Evolutionary conservation across 2,329 filamentous ascomycete species (phyloP).

Genomic region (Botrytis aclada): DNA sequence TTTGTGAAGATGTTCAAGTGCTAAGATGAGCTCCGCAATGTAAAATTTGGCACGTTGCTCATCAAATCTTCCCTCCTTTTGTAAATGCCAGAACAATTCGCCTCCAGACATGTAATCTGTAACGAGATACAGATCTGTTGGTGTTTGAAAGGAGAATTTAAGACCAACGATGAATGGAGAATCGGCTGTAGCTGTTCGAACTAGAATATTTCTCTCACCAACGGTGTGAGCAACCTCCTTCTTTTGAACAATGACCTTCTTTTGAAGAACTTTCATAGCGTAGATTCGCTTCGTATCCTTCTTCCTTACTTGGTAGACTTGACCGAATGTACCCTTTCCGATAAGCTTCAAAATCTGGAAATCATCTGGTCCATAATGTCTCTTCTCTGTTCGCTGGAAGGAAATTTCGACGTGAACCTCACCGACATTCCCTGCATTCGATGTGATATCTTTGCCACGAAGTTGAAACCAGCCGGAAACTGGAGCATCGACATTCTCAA

Average conservation of each 20-base stretch:
- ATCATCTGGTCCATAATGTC: constrained; percentile 88
- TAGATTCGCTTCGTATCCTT: constrained; percentile 95
- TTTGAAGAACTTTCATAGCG: constrained; percentile 98
- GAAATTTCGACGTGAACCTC: constrained; percentile 85
- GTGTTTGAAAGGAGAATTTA: constrained; percentile 98
- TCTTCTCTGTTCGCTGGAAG: constrained; percentile 85
- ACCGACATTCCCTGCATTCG: constrained; percentile 69
- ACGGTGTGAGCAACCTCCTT: constrained; percentile 98
- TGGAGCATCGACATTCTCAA: constrained; percentile 63
- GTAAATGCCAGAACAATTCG: constrained; percentile 97
- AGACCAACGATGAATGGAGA: constrained; percentile 97
- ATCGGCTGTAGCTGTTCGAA: constrained; percentile 91
- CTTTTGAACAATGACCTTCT: constrained; percentile 99
- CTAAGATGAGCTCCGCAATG: constrained; percentile 94
- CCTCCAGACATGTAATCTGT: constrained; percentile 99
- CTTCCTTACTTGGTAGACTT: constrained; percentile 98
- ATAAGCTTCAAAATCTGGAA: constrained; percentile 96
- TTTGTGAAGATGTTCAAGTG: constrained; percentile 90
- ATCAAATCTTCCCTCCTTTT: constrained; percentile 93
- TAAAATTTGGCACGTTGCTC: constrained; percentile 97
- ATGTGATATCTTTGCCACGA: constrained; percentile 58
- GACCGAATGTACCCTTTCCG: constrained; percentile 96
- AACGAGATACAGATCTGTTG: constrained; percentile 94
- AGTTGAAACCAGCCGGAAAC: constrained; percentile 84
- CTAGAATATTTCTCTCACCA: constrained; percentile 93